Evolutionary conservation across 2,329 filamentous ascomycete species (phyloP).

Genomic region (Monosporascus ibericus): DNA sequence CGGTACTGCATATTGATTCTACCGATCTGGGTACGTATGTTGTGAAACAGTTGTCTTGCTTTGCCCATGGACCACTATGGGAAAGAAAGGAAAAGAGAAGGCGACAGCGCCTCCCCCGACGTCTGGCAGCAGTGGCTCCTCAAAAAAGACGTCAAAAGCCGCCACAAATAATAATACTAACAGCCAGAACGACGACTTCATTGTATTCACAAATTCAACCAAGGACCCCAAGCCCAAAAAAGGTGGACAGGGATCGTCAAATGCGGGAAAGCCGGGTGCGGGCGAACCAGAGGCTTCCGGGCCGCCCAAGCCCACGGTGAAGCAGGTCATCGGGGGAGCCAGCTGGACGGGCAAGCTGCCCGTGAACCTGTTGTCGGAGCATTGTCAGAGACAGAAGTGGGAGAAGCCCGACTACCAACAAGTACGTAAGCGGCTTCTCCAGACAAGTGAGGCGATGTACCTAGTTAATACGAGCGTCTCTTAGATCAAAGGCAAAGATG

Average conservation of each 20-base stretch:
- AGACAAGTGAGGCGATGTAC: constrained; percentile 9
- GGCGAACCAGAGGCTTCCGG: constrained; percentile 30
- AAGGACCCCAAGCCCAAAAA: constrained; percentile 45
- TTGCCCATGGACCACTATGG: constrained; percentile 32
- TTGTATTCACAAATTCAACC: constrained; percentile 52
- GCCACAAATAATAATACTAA: constrained; percentile 21
- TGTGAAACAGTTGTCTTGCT: neutral
- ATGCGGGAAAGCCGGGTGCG: constrained; percentile 15
- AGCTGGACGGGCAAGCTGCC: constrained; percentile 98
- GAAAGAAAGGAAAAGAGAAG: constrained; percentile 50
- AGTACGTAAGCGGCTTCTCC: constrained; percentile 35
- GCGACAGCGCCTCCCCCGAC: constrained; percentile 30
- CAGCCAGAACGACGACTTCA: constrained; percentile 42
- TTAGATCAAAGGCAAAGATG: constrained; percentile 61
- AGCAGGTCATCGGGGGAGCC: constrained; percentile 84
- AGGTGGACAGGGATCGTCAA: constrained; percentile 19
- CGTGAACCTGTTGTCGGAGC: constrained; percentile 86
- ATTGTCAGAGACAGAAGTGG: constrained; percentile 95
- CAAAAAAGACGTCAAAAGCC: constrained; percentile 29
- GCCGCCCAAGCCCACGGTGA: constrained; percentile 56
- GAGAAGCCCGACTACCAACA: constrained; percentile 88
- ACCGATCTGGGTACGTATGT: too few relatives aligned
- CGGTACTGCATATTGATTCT: neutral
- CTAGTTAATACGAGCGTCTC: constrained; percentile 15
- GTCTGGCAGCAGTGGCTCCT: constrained; percentile 15